Conservation (phyloP, 768 basidiomycete genomes). For the Lactifluus piperatus region DNA sequence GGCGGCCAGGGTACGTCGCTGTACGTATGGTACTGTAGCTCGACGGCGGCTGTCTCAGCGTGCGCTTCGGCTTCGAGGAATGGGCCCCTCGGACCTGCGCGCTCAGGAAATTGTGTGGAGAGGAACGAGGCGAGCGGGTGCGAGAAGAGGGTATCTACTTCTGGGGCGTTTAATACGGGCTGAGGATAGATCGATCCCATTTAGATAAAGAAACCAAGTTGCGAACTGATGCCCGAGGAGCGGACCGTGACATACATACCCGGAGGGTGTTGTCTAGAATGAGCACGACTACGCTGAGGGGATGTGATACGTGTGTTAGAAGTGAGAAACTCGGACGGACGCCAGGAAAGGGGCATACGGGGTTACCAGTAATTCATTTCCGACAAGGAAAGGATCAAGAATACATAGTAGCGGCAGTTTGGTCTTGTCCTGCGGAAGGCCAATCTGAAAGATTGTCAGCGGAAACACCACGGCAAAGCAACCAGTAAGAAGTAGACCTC, state of each 20-base stretch:
- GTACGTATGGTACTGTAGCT: slow-evolving; percentile 58
- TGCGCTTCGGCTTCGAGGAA: slow-evolving; percentile 44
- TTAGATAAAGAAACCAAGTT: background rate
- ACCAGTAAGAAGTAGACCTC: slow-evolving; percentile 43
- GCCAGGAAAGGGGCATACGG: slow-evolving; percentile 49
- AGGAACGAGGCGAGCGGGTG: slow-evolving; percentile 76
- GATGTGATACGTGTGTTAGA: background rate
- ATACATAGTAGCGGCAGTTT: slow-evolving; percentile 71
- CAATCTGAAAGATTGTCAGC: slow-evolving; percentile 45
- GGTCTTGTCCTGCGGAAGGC: slow-evolving; percentile 60
- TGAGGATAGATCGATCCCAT: slow-evolving; percentile 24
- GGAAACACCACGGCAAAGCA: background rate
- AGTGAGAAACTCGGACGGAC: background rate
- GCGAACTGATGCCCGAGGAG: background rate
- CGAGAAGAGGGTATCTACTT: slow-evolving; percentile 78
- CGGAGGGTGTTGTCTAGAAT: slow-evolving; percentile 70
- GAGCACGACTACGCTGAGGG: slow-evolving; percentile 68
- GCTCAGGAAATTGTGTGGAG: slow-evolving; percentile 37
- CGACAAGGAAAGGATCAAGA: slow-evolving; percentile 71
- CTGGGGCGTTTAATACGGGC: slow-evolving; percentile 73
- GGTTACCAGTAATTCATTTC: slow-evolving; percentile 65
- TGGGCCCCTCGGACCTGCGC: slow-evolving; percentile 1
- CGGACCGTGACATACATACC: slow-evolving; percentile 38
- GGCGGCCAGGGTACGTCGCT: slow-evolving; percentile 44
- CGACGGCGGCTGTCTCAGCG: slow-evolving; percentile 24